Percentiles rank a stretch among this genome's conserved stretches.
These are phyloP conservation scores for Ogataea henricii DNA, from an alignment of 805 yeast species.

Conservation along the genomic window DNA sequence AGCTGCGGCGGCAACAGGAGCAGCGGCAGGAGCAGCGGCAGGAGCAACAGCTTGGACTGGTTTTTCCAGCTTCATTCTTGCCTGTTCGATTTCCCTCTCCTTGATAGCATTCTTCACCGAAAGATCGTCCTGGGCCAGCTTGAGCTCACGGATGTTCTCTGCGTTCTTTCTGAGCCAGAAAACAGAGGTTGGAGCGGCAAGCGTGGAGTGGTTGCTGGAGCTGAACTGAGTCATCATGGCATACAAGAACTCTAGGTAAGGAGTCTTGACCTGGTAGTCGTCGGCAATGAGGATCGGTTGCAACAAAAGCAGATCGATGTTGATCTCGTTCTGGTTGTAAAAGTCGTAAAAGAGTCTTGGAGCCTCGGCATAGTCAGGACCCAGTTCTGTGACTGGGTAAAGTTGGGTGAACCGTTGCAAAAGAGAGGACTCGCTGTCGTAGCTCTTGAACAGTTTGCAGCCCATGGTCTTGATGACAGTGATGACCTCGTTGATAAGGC, in stretches of 20 bases:
- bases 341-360: constrained; percentile 71
- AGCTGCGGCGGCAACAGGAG: constrained; percentile 22
- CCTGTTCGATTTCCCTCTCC: constrained; percentile 27
- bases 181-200: constrained; percentile 32
- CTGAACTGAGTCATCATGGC: constrained; percentile 70
- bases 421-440: constrained; percentile 64
- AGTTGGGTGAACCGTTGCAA: constrained; percentile 52
- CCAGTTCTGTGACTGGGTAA: constrained; percentile 38
- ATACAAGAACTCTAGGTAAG: constrained; percentile 85
- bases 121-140: constrained; percentile 29
- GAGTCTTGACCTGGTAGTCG: constrained; percentile 82
- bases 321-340: constrained; percentile 55
- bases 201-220: constrained; percentile 45
- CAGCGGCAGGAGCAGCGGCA: constrained; percentile 23
- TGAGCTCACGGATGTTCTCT: constrained; percentile 32
- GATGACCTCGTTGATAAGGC: constrained; percentile 72
- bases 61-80: constrained; percentile 30
- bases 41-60: constrained; percentile 12
- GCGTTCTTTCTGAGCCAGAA: constrained; percentile 37
- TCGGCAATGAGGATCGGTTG: constrained; percentile 92
- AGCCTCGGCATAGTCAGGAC: constrained; percentile 42
- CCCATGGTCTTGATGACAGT: constrained; percentile 78
- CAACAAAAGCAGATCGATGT: constrained; percentile 73
- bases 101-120: constrained; percentile 30
- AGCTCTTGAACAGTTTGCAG: constrained; percentile 67